These are phyloP conservation scores for Monilinia laxa DNA, from an alignment of 2,329 filamentous ascomycete genomes.

Conservation along the genomic window DNA sequence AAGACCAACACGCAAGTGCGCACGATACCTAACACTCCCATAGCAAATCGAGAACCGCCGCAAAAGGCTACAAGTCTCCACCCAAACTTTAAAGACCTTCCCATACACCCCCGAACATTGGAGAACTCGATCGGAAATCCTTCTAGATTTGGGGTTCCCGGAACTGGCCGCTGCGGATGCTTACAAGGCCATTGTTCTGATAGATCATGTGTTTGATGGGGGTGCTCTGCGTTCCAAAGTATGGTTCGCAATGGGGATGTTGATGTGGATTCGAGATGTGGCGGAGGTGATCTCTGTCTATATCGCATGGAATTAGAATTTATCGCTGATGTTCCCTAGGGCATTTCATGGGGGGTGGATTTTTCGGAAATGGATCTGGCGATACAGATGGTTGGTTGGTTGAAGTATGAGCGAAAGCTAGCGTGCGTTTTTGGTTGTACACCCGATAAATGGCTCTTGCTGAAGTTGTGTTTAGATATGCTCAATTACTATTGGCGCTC, in stretches of 20 bases:
- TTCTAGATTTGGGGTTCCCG: slow-evolving; percentile 21
- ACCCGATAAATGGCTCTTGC: too few species aligned
- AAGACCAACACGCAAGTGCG: too few species aligned
- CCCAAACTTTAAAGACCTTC: not conserved
- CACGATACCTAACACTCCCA: not conserved
- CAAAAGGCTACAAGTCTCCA: not conserved
- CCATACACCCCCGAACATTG: slow-evolving; percentile 17
- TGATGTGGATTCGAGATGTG: not conserved
- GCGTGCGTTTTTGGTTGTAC: not conserved
- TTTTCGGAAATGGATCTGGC: not conserved
- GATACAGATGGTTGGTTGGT: not conserved
- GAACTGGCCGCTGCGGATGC: slow-evolving; percentile 26
- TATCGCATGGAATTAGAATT: not conserved
- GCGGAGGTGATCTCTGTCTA: not conserved
- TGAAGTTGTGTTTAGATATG: not conserved
- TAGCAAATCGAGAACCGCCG: not conserved
- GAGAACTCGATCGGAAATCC: slow-evolving; percentile 11
- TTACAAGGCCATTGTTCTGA: slow-evolving; percentile 25
- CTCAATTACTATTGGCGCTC: not conserved
- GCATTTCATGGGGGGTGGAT: not conserved
- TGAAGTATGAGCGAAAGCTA: not conserved
- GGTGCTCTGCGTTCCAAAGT: not conserved
- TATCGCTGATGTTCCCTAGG: not conserved
- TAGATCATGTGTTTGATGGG: slow-evolving; percentile 16
- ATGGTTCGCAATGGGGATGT: not conserved